Evolutionary conservation across 2,329 filamentous ascomycete species (phyloP), one percentile per base, ranked within the genome.

Genomic region (Emmonsia crescens): DNA sequence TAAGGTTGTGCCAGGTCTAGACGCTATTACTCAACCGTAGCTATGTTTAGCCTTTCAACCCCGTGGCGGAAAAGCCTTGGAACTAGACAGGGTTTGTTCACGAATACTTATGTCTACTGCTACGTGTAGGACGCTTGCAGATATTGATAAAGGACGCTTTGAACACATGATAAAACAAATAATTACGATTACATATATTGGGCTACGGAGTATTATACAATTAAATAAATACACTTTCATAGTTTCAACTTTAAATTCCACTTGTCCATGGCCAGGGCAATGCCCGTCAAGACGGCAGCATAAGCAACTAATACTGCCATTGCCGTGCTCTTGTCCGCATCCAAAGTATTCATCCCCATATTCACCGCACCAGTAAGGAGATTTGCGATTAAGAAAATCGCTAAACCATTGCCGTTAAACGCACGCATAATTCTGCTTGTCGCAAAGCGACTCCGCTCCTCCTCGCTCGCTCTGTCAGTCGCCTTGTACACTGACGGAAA

Each of bases 291-390:
- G 0, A 81, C 76, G 1, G 78, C 82, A 58, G 87, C 86, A 74
- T 97, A 97, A 5, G 74, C 83, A 27, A 90, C 74, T 65, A 99
- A 74, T 40, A 96, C 85, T 0, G 74, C 85, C 84, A 96, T 89
- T 0, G 91, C 84, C 61, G 78, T 73, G 2, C 82, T 68, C 9
- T 84, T 82, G 4, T 80, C 80, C 65, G 88, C 85, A 71, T 93
- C 83, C 66, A 97, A 76, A 2, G 94, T 99, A 46, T 87, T 86
- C 60, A 97, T 75, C 3, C 86, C 89, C 80, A 99, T 80, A 73
- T 99, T 99, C 60, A 97, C 87, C 19, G 91, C 71, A 0, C 94
- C 94, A 0, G 94, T 99, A 64, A 96, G 75, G 55, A 99, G 75
- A 71, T 99, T 99, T 2, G 94, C 92, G 44, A 92, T 70, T 62